Conservation (phyloP, 2,329 filamentous ascomycete genomes). For the Orbilia quercus region DNA sequence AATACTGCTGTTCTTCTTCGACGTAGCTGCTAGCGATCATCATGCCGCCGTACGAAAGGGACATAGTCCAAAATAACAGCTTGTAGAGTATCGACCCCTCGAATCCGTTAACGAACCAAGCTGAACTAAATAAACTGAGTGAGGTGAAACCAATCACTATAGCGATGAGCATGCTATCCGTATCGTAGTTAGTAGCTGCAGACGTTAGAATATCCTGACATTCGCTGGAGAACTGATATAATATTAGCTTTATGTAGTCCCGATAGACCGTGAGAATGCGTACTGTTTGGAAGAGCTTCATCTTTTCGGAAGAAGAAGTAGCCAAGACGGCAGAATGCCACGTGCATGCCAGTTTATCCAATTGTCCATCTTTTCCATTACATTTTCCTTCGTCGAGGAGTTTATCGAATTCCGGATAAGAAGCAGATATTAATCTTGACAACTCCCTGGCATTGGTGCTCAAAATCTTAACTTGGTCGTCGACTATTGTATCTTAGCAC, state of each 20-base stretch:
- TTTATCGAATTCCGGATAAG: slow-evolving; percentile 71
- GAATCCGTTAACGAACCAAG: slow-evolving; percentile 36
- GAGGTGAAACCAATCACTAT: slow-evolving; percentile 63
- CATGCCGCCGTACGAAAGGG: slow-evolving; percentile 78
- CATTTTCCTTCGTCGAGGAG: slow-evolving; percentile 54
- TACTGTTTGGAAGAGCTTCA: slow-evolving; percentile 40
- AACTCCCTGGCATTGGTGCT: slow-evolving; percentile 84
- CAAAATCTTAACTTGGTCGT: slow-evolving; percentile 66
- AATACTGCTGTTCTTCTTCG: slow-evolving; percentile 98
- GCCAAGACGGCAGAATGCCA: slow-evolving; percentile 67
- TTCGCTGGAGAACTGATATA: slow-evolving; percentile 71
- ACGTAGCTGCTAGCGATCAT: slow-evolving; percentile 99
- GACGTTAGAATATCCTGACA: slow-evolving; percentile 85
- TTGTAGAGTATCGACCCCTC: slow-evolving; percentile 31
- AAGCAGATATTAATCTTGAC: slow-evolving; percentile 77
- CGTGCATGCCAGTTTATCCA: slow-evolving; percentile 74
- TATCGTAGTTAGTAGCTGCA: slow-evolving; percentile 91
- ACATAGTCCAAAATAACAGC: slow-evolving; percentile 59
- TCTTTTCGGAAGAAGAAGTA: slow-evolving; percentile 23
- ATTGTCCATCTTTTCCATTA: slow-evolving; percentile 60
- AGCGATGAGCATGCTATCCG: slow-evolving; percentile 70
- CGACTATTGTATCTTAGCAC: slow-evolving; percentile 56
- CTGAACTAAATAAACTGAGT: slow-evolving; percentile 58
- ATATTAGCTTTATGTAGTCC: not conserved
- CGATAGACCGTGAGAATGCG: not conserved